These are phyloP conservation scores for Eustoma russellianum DNA, from an alignment of 257 asterid species.

Conservation along the genomic window DNA sequence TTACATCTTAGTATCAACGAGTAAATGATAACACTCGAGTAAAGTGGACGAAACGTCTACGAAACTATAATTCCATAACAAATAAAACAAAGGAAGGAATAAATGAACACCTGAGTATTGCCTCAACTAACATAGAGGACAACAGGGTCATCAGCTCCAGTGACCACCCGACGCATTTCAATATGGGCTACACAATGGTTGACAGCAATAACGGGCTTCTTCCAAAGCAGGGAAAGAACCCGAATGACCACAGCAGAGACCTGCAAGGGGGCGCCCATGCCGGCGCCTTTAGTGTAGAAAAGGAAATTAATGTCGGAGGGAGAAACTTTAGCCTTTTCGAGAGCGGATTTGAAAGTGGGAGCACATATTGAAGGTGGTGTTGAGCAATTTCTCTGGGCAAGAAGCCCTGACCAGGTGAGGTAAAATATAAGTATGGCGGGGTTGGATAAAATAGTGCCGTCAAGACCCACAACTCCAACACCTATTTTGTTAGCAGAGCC, in stretches of 20 bases:
- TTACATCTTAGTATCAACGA: too few species aligned
- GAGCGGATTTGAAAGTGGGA: conserved; percentile 66
- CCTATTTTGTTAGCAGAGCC: conserved; percentile 95
- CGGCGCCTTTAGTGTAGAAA: conserved; percentile 95
- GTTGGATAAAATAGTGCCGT: conserved; percentile 73
- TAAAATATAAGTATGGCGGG: conserved; percentile 91
- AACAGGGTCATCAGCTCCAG: conserved; percentile 93
- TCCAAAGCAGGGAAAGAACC: conserved; percentile 83
- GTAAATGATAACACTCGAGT: too few species aligned
- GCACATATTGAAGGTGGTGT: conserved; percentile 80
- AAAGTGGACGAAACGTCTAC: too few species aligned
- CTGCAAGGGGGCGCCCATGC: conserved; percentile 89
- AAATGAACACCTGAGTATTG: conserved; percentile 70
- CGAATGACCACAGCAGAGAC: conserved; percentile 84
- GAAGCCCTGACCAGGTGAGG: conserved; percentile 97
- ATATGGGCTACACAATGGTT: conserved; percentile 95
- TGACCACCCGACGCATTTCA: conserved; percentile 88
- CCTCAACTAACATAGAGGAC: conserved; percentile 93
- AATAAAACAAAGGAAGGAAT: too few species aligned
- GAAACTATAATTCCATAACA: too few species aligned
- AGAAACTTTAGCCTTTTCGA: conserved; percentile 50
- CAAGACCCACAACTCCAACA: conserved; percentile 67
- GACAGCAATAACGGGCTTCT: conserved; percentile 81
- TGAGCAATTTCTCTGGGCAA: conserved; percentile 96
- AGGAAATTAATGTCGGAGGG: conserved; percentile 58